A percentile compares a stretch with the other conserved stretches of the same genome.
Evolutionary conservation across 305 asterid genomes (phyloP).

Genomic region (Solanum hybrid): DNA sequence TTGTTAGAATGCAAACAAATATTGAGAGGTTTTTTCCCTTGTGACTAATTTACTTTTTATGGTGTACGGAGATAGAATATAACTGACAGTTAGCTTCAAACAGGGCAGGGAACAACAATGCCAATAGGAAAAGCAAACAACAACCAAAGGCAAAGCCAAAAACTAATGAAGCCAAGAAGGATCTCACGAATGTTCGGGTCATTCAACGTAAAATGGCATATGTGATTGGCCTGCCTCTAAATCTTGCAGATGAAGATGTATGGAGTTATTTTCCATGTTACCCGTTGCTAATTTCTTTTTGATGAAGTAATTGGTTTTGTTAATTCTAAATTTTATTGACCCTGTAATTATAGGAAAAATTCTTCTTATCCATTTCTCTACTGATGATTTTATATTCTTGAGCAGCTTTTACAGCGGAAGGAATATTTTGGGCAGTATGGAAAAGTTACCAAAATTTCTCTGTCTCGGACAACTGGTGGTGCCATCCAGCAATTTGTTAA

Average conservation of each 20-base stretch:
- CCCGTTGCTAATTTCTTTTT: slow-evolving; percentile 3
- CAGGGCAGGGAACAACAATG: slow-evolving; percentile 48
- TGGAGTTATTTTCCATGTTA: slow-evolving; percentile 12
- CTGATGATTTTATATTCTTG: slow-evolving; percentile 4
- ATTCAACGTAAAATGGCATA: slow-evolving; percentile 95
- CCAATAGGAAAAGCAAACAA: slow-evolving; percentile 58
- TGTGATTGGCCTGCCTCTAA: slow-evolving; percentile 85
- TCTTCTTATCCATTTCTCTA: neutral
- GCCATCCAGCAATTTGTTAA: slow-evolving; percentile 75
- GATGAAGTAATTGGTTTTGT: slow-evolving; percentile 6
- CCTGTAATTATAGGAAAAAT: neutral
- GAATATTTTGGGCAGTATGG: slow-evolving; percentile 97
- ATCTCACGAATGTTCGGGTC: slow-evolving; percentile 80
- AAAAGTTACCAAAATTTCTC: slow-evolving; percentile 76
- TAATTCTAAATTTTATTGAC: slow-evolving; percentile 10
- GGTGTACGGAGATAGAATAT: slow-evolving; percentile 4
- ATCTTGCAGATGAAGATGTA: slow-evolving; percentile 93
- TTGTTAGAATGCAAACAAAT: slow-evolving; percentile 66
- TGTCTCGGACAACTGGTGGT: slow-evolving; percentile 94
- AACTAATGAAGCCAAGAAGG: slow-evolving; percentile 72
- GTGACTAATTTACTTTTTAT: slow-evolving; percentile 11
- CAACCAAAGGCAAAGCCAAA: slow-evolving; percentile 74
- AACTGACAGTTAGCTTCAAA: slow-evolving; percentile 5
- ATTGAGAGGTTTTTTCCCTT: slow-evolving; percentile 47
- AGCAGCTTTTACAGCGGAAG: slow-evolving; percentile 69